Base-by-base conservation (phyloP, 352 stramenopile species). In the Globisporangium takayamanum region DNA sequence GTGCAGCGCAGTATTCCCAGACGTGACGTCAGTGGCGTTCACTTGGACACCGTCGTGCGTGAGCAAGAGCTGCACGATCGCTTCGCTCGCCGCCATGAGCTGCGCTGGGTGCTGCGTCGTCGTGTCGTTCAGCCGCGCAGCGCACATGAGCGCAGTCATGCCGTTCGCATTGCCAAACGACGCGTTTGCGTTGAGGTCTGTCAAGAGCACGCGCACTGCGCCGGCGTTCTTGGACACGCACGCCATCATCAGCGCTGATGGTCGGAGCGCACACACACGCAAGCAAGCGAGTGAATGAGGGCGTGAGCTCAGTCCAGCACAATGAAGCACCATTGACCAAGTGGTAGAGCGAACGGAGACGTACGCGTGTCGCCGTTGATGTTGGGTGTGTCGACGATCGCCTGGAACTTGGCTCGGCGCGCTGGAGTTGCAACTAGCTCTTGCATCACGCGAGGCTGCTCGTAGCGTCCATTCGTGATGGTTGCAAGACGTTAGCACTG, bases 171-270 rank as follows among this genome's bases (percentile, higher is more conserved):
- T 94, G 6, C 55, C 62, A 53, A 61, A 52, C 5, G 57, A 68
- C 20, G 72, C 49, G 55, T 67, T 73, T 5, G 80, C 80, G 15
- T 68, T 59, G 12, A 92, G 63, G 2, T 74, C 63, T 0, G 76
- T 53, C 3, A 86, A 36, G 15, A 94, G 55, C 11, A 77, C 42
- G n/a, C 70, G 59, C 49, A 73, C 83, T 3, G 74, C 81, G 5
- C 50, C 64, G 7, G 73, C 69, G 51, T 88, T 87, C 67, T 94
- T 94, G 14, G 78, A 78, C 37, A 91, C 84, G 26, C 85, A 89
- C 25, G 85, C 85, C 73, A 94, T 89, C 85, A 94, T 94, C 14
- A 94, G 64, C 30, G 85, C 85, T 94, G 53, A 4, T 10, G 15
- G 5, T 36, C 2, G n/a, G 3, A 25, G 15, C 39, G 52, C 20